phyloP scores from a whole-genome alignment of 176 grass and related monocot genomes.

The Paspalum notatum region DNA sequence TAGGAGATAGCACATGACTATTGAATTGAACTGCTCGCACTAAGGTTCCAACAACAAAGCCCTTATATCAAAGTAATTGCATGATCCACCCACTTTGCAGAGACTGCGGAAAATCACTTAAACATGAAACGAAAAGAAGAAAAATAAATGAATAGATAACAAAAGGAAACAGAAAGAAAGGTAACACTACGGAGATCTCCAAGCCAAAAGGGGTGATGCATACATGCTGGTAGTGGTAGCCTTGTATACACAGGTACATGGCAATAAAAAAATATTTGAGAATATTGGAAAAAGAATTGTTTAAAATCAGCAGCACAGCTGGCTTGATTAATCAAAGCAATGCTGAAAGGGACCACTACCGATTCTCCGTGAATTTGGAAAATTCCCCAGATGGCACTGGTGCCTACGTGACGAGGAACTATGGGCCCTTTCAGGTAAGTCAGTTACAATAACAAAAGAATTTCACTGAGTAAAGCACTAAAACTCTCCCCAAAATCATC shows the following conservation, averaged over 20 bases:
- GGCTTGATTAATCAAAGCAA: conserved; percentile 46
- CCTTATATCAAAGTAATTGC: conserved; percentile 10
- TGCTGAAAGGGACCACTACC: conserved; percentile 48
- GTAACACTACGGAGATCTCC: conserved; percentile 35
- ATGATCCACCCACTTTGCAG: conserved; percentile 26
- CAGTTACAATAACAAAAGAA: conserved; percentile 35
- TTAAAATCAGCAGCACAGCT: conserved; percentile 42
- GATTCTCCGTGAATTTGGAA: conserved; percentile 44
- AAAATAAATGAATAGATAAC: background rate
- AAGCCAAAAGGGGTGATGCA: conserved; percentile 33
- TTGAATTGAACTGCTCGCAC: conserved; percentile 5
- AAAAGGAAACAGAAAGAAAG: background rate
- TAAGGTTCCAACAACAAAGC: conserved; percentile 19
- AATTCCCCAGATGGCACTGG: conserved; percentile 29
- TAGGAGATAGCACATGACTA: conserved; percentile 13
- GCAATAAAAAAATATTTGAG: conserved; percentile 20
- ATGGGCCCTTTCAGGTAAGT: conserved; percentile 32
- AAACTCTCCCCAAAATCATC: conserved; percentile 36
- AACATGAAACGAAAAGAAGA: conserved; percentile 17
- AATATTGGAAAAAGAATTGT: conserved; percentile 40
- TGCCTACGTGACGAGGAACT: background rate
- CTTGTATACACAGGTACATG: conserved; percentile 37
- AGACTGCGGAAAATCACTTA: background rate
- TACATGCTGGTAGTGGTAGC: conserved; percentile 7
- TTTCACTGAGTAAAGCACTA: conserved; percentile 3